Percentiles rank a stretch among this genome's conserved stretches.
Evolutionary conservation across 1,284 basidiomycete species (phyloP).

Genomic region (Hypsizygus ulmarius): DNA sequence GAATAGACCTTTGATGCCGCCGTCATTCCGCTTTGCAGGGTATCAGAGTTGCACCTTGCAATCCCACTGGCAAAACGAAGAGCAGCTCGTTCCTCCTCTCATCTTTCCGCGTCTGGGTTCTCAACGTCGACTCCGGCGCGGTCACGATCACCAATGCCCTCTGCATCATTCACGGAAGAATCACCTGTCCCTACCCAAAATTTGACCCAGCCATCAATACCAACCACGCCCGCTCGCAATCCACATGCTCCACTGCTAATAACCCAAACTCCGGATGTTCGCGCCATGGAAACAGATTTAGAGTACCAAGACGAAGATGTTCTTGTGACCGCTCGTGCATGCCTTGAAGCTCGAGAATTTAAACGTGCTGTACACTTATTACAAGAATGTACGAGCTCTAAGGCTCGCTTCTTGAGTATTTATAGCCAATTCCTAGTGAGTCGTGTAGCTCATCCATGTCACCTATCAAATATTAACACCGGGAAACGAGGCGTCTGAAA

Average conservation of each 20-base stretch:
- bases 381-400: constrained; percentile 60
- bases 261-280: constrained; percentile 26
- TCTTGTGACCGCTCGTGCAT: constrained; percentile 70
- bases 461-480: constrained; percentile 5
- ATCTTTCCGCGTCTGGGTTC: constrained; percentile 29
- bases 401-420: constrained; percentile 73
- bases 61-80: constrained; percentile 49
- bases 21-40: constrained; percentile 41
- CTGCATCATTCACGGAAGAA: constrained; percentile 31
- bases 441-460: constrained; percentile 14
- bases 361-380: constrained; percentile 71
- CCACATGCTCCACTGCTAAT: constrained; percentile 25
- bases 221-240: constrained; percentile 25
- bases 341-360: constrained; percentile 80
- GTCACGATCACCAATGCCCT: constrained; percentile 37
- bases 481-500: constrained; percentile 56
- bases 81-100: constrained; percentile 18
- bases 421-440: constrained; percentile 88
- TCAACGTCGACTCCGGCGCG: constrained; percentile 55
- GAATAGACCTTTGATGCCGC: not conserved
- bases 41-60: constrained; percentile 69
- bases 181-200: constrained; percentile 37
- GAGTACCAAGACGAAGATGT: constrained; percentile 66
- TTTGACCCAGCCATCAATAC: constrained; percentile 21
- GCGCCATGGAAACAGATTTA: constrained; percentile 41